A percentile compares a stretch with the other conserved stretches of the same genome.
Conservation (phyloP, 2,329 filamentous ascomycete genomes). For the Fusarium nelsonii region DNA sequence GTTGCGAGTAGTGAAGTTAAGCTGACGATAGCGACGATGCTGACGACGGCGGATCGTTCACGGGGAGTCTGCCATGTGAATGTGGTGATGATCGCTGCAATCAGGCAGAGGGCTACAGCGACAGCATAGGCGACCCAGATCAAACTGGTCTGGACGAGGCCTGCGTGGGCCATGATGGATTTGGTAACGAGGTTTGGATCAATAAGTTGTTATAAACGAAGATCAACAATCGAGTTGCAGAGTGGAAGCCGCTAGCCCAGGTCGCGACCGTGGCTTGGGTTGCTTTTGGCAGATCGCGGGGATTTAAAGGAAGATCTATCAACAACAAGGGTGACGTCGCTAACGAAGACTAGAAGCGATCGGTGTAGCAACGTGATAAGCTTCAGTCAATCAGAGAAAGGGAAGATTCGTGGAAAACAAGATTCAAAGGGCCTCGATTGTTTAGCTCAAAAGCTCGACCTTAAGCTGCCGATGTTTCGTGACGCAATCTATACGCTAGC, state of each 20-base stretch:
- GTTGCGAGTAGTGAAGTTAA: conserved; percentile 90
- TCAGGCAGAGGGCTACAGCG: conserved; percentile 80
- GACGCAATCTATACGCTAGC: conserved; percentile 46
- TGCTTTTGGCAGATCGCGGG: conserved; percentile 24
- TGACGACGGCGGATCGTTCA: conserved; percentile 86
- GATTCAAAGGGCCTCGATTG: conserved; percentile 25
- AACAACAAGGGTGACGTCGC: conserved; percentile 33
- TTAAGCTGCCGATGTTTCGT: conserved; percentile 39
- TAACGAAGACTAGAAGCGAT: conserved; percentile 4
- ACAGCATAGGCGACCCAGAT: conserved; percentile 96
- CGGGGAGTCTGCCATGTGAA: conserved; percentile 91
- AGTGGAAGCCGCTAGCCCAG: conserved; percentile 22
- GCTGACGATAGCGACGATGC: conserved; percentile 85
- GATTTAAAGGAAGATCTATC: conserved; percentile 25
- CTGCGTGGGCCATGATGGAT: conserved; percentile 58
- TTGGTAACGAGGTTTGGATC: neutral
- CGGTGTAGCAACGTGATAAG: conserved; percentile 11
- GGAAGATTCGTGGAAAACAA: conserved; percentile 26
- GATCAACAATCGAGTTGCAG: conserved; percentile 26
- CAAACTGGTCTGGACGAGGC: conserved; percentile 84
- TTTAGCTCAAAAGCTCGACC: conserved; percentile 30
- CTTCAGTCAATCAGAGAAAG: conserved; percentile 27
- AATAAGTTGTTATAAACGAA: conserved; percentile 3
- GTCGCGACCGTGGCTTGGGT: conserved; percentile 23
- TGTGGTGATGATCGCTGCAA: conserved; percentile 85